Conservation (phyloP, 2,329 filamentous ascomycete species). For the Cladosporium sp. region DNA sequence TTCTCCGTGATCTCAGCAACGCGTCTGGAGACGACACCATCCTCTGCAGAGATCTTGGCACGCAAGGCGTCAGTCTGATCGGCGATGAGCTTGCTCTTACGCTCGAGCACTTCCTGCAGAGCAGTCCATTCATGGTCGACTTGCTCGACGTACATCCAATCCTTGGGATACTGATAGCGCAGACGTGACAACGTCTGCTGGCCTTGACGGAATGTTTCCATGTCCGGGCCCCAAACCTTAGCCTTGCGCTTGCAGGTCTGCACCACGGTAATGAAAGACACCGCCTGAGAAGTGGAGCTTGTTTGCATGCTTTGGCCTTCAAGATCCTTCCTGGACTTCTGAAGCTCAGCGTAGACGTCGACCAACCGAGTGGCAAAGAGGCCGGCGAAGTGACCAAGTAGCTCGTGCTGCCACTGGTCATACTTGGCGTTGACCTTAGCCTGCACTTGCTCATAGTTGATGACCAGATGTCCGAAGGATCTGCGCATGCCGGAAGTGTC, state of each 20-base stretch:
- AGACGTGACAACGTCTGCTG: slow-evolving; percentile 87
- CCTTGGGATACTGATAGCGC: slow-evolving; percentile 84
- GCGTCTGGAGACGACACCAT: slow-evolving; percentile 82
- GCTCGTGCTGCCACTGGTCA: slow-evolving; percentile 98
- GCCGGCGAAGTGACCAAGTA: slow-evolving; percentile 83
- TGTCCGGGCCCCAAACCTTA: slow-evolving; percentile 88
- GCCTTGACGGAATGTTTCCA: slow-evolving; percentile 91
- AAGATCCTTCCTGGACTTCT: slow-evolving; percentile 81
- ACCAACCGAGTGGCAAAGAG: slow-evolving; percentile 86
- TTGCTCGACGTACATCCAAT: slow-evolving; percentile 95
- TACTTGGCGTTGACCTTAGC: slow-evolving; percentile 99
- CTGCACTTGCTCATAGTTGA: slow-evolving; percentile 98
- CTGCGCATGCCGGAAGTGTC: slow-evolving; percentile 93
- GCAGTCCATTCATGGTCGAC: slow-evolving; percentile 95
- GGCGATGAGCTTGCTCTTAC: slow-evolving; percentile 91
- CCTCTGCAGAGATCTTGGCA: slow-evolving; percentile 90
- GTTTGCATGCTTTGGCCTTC: slow-evolving; percentile 90
- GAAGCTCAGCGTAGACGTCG: slow-evolving; percentile 85
- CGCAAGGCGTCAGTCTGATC: slow-evolving; percentile 93
- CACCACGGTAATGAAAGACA: slow-evolving; percentile 96
- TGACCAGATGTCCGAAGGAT: slow-evolving; percentile 86
- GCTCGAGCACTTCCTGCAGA: slow-evolving; percentile 81
- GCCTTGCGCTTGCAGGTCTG: slow-evolving; percentile 94
- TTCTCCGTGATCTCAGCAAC: slow-evolving; percentile 76
- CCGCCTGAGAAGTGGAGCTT: slow-evolving; percentile 91